Conservation (phyloP, 768 basidiomycete genomes). For the Boletus rufocinnamomeus region DNA sequence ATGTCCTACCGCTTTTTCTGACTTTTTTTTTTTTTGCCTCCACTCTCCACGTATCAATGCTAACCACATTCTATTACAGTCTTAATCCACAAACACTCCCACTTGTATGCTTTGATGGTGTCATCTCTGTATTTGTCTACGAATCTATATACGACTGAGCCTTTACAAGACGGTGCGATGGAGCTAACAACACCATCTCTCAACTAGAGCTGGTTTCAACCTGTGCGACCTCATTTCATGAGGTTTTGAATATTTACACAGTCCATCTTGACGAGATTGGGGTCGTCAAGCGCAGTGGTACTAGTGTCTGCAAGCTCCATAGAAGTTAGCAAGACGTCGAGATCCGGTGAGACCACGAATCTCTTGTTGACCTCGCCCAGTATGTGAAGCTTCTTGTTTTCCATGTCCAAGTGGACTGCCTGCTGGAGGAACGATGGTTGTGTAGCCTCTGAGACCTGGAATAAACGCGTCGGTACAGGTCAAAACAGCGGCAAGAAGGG, state of each 20-base stretch:
- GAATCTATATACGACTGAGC: neutral
- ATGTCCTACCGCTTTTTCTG: slow-evolving; percentile 49
- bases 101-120: neutral
- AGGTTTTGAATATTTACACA: neutral
- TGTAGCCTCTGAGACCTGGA: slow-evolving; percentile 77
- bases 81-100: neutral
- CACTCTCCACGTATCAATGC: neutral
- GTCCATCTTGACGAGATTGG: slow-evolving; percentile 59
- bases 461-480: neutral
- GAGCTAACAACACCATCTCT: neutral
- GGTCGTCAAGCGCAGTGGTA: slow-evolving; percentile 40
- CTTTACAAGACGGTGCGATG: neutral
- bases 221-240: neutral
- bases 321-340: slow-evolving; percentile 69
- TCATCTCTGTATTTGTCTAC: neutral
- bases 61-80: slow-evolving; percentile 32
- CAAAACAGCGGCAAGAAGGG: neutral
- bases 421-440: slow-evolving; percentile 90
- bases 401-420: slow-evolving; percentile 69
- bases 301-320: slow-evolving; percentile 56
- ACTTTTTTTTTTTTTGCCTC: slow-evolving; percentile 18
- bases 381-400: slow-evolving; percentile 60
- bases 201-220: neutral
- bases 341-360: slow-evolving; percentile 82
- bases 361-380: slow-evolving; percentile 87